Evolutionary conservation across 2,329 filamentous ascomycete species (phyloP).

Genomic region (Coleophoma cylindrospora): DNA sequence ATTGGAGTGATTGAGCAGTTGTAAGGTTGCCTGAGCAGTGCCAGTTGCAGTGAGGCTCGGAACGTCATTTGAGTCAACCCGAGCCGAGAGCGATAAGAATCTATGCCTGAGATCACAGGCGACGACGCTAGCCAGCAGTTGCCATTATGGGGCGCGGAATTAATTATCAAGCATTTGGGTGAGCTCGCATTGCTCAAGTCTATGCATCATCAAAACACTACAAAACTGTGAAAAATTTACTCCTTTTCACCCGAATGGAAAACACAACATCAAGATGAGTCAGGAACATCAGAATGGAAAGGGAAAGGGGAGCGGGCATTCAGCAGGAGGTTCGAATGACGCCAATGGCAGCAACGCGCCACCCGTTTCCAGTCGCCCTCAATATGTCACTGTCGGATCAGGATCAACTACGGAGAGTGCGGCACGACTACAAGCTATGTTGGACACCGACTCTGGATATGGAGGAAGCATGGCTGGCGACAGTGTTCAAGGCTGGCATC

Average conservation of each 20-base stretch:
- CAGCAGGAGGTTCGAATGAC: conserved; percentile 12
- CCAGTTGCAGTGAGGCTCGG: too few species aligned
- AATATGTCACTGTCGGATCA: conserved; percentile 84
- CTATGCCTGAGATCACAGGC: too few species aligned
- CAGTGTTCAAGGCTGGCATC: conserved; percentile 40
- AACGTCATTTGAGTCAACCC: too few species aligned
- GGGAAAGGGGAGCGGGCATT: conserved; percentile 27
- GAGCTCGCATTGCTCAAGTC: neutral
- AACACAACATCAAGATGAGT: conserved; percentile 43
- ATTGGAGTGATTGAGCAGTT: too few species aligned
- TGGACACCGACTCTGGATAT: conserved; percentile 89
- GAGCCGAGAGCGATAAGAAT: too few species aligned
- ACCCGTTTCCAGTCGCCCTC: conserved; percentile 35
- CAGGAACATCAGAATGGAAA: conserved; percentile 53
- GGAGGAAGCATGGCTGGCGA: conserved; percentile 73
- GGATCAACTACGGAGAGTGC: conserved; percentile 80
- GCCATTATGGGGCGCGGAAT: conserved; percentile 3
- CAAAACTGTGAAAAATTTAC: conserved; percentile 3
- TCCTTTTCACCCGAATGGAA: conserved; percentile 12
- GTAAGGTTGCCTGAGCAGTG: neutral
- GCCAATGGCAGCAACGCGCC: neutral
- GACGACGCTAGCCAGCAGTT: too few species aligned
- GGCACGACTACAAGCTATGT: conserved; percentile 70
- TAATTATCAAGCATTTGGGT: neutral
- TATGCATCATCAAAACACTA: conserved; percentile 11